Base-by-base conservation (phyloP, 306 rosid genomes). In the Trifolium subterraneum region DNA sequence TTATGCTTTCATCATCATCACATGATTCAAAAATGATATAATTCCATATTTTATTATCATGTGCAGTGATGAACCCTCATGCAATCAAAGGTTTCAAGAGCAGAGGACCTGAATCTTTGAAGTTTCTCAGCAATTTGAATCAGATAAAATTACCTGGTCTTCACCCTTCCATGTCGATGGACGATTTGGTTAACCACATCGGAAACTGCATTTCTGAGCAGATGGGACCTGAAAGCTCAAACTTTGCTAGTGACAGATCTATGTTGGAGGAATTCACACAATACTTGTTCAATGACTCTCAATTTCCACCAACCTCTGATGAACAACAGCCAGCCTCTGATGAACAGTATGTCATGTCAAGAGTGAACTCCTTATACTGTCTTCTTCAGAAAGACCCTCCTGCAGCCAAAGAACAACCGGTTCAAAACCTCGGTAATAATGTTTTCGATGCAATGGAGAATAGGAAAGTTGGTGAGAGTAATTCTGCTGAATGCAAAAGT, bases 291-390 rank as follows among this genome's bases (percentile, higher is more conserved):
- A 87, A 13, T 23, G 95, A 91, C 63, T 39, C 88, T 10, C 92
- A 84, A 60, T 67, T 45, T 23, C 12, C 80, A 12, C 50, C 73
- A 14, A 76, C 86, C 25, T 83, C 87, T 12, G 91, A 89, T 8
- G 91, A 91, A 85, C 85, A 80, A 29, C 33, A 29, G 6, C 50
- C 73, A 14, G 76, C 87, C 25, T 83, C 87, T 12, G 91, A 89
- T 8, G 91, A 91, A 85, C 85, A 80, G 79, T 77, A 65, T 74
- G 83, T 89, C 67, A 83, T 91, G 95, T 75, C 88, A 12, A 87
- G 89, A 79, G 97, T 91, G 75, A 84, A 89, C 77, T 91, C 97
- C 14, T 88, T 89, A 0, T 89, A 79, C 74, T 84, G 86, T 79
- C 95, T 91, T 62, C 78, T 89, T 68, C 95, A 86, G 84, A 89